These are phyloP conservation scores for Wickerhamiella galacta DNA, from an alignment of 805 yeast species.

Conservation along the genomic window DNA sequence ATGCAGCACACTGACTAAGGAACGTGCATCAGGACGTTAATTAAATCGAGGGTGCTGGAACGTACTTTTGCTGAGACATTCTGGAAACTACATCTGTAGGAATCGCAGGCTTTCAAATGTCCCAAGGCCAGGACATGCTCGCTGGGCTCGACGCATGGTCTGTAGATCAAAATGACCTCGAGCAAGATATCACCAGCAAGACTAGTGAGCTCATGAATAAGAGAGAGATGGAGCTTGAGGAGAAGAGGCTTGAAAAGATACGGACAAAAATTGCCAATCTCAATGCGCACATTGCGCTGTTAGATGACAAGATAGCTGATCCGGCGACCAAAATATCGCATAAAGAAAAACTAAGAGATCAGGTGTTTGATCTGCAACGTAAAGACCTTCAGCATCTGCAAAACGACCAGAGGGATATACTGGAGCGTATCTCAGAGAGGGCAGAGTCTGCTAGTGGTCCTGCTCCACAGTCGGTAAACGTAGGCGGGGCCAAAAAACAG, in stretches of 20 bases:
- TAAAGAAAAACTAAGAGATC: conserved; percentile 35
- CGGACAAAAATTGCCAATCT: conserved; percentile 30
- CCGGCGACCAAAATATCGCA: conserved; percentile 51
- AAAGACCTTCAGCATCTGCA: conserved; percentile 37
- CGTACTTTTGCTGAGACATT: too few relatives aligned
- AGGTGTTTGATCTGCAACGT: conserved; percentile 34
- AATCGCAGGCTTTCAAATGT: too few relatives aligned
- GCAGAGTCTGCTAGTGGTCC: conserved; percentile 2
- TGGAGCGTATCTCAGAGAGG: conserved; percentile 27
- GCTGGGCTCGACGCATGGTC: conserved; percentile 28
- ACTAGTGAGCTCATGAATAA: conserved; percentile 42
- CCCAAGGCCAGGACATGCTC: not conserved
- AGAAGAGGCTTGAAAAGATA: conserved; percentile 57
- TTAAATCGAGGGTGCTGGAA: too few relatives aligned
- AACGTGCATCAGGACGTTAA: too few relatives aligned
- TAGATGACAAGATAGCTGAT: conserved; percentile 33
- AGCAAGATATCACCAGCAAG: conserved; percentile 41
- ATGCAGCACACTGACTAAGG: too few relatives aligned
- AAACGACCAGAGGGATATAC: conserved; percentile 49
- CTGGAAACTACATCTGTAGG: too few relatives aligned
- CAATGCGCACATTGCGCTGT: conserved; percentile 27
- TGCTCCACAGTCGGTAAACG: conserved; percentile 1
- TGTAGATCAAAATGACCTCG: conserved; percentile 70
- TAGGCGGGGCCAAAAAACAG: conserved; percentile 21
- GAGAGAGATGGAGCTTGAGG: conserved; percentile 58